Conservation (phyloP, 73 alveolate species). For the Diophrys sp. region DNA sequence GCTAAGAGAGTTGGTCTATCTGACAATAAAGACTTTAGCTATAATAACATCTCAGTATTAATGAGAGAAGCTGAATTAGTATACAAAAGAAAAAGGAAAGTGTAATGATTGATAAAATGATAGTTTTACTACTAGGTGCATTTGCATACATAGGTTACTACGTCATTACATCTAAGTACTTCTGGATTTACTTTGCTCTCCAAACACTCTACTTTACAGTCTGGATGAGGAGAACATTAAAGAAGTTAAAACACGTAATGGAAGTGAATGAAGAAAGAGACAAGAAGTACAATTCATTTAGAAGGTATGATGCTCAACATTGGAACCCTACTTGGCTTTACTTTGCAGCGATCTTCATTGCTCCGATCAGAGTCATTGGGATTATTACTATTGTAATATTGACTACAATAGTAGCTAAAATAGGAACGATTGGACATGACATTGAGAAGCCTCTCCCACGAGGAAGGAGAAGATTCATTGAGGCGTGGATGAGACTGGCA, state of each 20-base stretch:
- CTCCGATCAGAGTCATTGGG: slow-evolving; percentile 1
- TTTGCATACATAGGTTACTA: background rate
- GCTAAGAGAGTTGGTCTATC: too few relatives aligned
- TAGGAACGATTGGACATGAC: slow-evolving; percentile 6
- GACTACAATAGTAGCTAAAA: background rate
- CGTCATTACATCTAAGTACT: background rate
- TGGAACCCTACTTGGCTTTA: background rate
- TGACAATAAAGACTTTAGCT: too few relatives aligned
- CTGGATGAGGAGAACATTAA: background rate
- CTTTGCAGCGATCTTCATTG: background rate
- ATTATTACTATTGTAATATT: background rate
- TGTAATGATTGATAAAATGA: too few relatives aligned
- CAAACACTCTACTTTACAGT: background rate
- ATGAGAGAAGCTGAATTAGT: too few relatives aligned
- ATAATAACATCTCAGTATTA: too few relatives aligned
- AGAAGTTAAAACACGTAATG: background rate
- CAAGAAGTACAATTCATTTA: background rate
- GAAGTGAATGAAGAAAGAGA: background rate
- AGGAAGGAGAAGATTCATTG: background rate
- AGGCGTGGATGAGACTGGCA: background rate
- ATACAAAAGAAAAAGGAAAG: too few relatives aligned
- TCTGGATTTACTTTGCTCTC: background rate
- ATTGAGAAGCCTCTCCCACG: background rate
- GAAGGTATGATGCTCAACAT: slow-evolving; percentile 4
- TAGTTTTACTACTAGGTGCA: background rate